Evolutionary conservation across 306 rosid species (phyloP), one percentile per base, ranked within the genome.

Genomic region (Mimosa bimucronata): DNA sequence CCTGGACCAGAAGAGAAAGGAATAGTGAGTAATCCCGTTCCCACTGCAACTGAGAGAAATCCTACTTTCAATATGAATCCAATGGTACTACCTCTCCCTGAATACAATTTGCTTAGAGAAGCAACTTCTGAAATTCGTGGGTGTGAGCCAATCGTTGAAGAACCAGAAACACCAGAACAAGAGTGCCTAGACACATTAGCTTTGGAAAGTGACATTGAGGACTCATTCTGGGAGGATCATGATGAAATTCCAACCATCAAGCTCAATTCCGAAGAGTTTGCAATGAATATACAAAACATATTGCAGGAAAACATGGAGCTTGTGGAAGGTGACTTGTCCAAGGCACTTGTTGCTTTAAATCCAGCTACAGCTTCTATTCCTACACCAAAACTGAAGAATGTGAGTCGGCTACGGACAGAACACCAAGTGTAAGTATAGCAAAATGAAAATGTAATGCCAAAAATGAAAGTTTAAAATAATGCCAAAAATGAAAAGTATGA

Each of bases 91-190:
- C 83, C 89, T 74, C 87, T 87, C 77, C 88, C 85, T 40, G 90
- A 77, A 69, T 79, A 71, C 82, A 82, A 78, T 81, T 73, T 76
- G 18, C 79, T 72, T 40, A 53, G 30, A 62, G 88, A 80, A 86
- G 82, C 70, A 65, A 66, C 66, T 66, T 42, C 55, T 82, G 38
- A 73, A 79, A 79, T 74, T 28, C 73, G 78, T 38, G 85, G 72
- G 1, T 86, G 97, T 73, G 94, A 90, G 79, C 98, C 98, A 83
- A 92, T 95, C 86, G 86, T 95, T 79, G 98, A 95, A 88, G 96
- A 85, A 84, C 98, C 98, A 14, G 88, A 85, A 70, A 84, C 98
- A 42, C 98, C 98, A 21, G 97, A 90, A 76, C 89, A 82, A 74
- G 91, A 91, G 38, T 77, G 76, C 82, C 30, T 52, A 67, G 52